Conservation (phyloP, 768 basidiomycete species). For the Kondoa subrosea region DNA sequence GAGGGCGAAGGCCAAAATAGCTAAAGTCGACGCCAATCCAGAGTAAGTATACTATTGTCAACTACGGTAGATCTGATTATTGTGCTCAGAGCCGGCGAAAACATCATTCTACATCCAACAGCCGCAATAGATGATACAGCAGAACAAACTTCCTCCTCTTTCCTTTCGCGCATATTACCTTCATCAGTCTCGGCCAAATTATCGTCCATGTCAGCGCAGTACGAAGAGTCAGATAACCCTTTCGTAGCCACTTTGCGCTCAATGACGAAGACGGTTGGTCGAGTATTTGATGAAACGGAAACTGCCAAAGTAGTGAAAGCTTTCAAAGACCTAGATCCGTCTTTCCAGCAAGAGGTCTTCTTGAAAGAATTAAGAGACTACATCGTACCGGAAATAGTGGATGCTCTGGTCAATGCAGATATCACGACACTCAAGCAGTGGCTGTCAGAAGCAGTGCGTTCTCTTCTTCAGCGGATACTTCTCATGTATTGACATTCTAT, state of each 20-base stretch:
- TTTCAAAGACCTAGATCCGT: conserved; percentile 75
- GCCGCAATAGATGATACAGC: conserved; percentile 65
- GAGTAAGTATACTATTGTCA: conserved; percentile 43
- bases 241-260: conserved; percentile 61
- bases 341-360: conserved; percentile 69
- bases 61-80: neutral
- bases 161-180: conserved; percentile 35
- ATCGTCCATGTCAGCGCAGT: conserved; percentile 39
- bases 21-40: conserved; percentile 49
- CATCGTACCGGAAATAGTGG: conserved; percentile 92
- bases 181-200: conserved; percentile 20
- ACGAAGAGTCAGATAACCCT: conserved; percentile 85
- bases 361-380: conserved; percentile 84
- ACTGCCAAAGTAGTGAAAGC: conserved; percentile 80
- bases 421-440: conserved; percentile 66
- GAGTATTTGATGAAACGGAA: conserved; percentile 91
- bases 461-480: neutral
- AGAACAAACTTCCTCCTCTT: conserved; percentile 62
- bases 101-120: conserved; percentile 67
- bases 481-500: conserved; percentile 1
- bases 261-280: conserved; percentile 67
- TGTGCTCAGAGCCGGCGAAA: conserved; percentile 57
- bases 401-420: conserved; percentile 84
- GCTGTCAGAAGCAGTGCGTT: conserved; percentile 85
- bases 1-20: conserved; percentile 27